Percentiles rank a stretch among this genome's conserved stretches.
These are phyloP conservation scores for Aplosporella prunicola DNA, from an alignment of 2,329 filamentous ascomycete genomes.

Conservation along the genomic window DNA sequence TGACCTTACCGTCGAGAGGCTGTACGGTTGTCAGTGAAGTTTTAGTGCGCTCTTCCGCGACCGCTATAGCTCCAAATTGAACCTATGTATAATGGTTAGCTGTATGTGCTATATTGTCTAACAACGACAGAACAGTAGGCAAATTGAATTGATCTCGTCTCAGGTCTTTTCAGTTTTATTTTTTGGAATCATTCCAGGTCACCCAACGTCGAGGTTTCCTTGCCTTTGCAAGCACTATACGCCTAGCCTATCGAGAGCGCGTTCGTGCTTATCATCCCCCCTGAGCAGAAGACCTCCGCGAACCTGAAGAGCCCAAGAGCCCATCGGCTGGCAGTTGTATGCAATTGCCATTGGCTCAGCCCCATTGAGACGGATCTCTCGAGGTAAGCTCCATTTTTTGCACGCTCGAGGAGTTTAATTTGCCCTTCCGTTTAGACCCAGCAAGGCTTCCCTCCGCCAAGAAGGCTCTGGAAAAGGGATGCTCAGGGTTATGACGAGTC, in stretches of 20 bases:
- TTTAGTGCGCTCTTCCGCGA: neutral
- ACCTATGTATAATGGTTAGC: conserved; percentile 1
- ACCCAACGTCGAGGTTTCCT: neutral
- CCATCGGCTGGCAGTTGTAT: conserved; percentile 4
- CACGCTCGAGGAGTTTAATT: conserved; percentile 3
- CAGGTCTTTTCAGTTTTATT: conserved; percentile 12
- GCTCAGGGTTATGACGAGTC: neutral
- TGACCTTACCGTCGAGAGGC: neutral
- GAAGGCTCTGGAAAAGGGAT: neutral
- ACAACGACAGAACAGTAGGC: neutral
- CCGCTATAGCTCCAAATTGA: neutral
- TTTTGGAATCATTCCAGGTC: conserved; percentile 5
- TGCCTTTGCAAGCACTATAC: neutral
- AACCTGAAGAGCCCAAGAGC: neutral
- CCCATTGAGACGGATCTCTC: conserved; percentile 3
- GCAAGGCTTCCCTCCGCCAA: too few relatives aligned
- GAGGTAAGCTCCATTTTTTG: conserved; percentile 7
- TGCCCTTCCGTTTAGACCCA: conserved; percentile 3
- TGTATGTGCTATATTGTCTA: neutral
- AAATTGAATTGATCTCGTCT: neutral
- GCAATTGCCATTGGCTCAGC: conserved; percentile 9
- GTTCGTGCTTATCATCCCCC: neutral
- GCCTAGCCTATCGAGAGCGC: conserved; percentile 3
- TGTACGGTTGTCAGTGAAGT: neutral
- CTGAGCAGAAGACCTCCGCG: conserved; percentile 2